Conservation (phyloP, 441 rosid species). For the Eutrema salsugineum region DNA sequence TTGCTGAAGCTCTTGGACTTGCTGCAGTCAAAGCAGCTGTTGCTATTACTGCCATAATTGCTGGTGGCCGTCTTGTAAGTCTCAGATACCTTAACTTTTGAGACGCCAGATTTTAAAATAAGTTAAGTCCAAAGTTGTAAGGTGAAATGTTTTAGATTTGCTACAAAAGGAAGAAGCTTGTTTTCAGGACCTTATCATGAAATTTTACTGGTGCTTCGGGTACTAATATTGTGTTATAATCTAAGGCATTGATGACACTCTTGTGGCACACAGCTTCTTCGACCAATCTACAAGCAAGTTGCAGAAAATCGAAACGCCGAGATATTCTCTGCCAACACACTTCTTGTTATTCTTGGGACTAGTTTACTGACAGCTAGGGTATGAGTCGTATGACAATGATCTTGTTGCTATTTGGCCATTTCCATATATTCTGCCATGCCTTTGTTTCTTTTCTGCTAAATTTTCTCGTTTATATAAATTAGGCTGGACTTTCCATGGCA, state of each 20-base stretch:
- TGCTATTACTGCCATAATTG: slow-evolving; percentile 95
- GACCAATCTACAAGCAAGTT: slow-evolving; percentile 96
- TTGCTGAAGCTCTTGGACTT: slow-evolving; percentile 96
- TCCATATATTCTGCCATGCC: background rate
- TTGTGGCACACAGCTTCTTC: slow-evolving; percentile 73
- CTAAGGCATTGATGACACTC: background rate
- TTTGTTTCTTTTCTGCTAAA: slow-evolving; percentile 4
- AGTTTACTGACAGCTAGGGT: slow-evolving; percentile 99
- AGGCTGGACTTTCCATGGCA: slow-evolving; percentile 99
- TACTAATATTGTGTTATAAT: slow-evolving; percentile 4
- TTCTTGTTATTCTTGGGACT: slow-evolving; percentile 94
- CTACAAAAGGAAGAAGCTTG: slow-evolving; percentile 17
- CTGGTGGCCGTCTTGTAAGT: slow-evolving; percentile 96
- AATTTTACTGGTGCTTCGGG: slow-evolving; percentile 9
- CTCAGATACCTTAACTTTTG: slow-evolving; percentile 27
- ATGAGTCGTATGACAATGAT: slow-evolving; percentile 31
- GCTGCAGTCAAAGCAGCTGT: slow-evolving; percentile 97
- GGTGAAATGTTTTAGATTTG: slow-evolving; percentile 19
- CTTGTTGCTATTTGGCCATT: slow-evolving; percentile 23
- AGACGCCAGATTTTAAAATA: slow-evolving; percentile 6
- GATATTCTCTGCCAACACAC: slow-evolving; percentile 98
- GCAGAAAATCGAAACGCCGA: slow-evolving; percentile 99
- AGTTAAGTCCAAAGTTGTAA: slow-evolving; percentile 2
- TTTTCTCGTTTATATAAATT: slow-evolving; percentile 28
- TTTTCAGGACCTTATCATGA: background rate